These are phyloP conservation scores for Penicillium odoratum DNA, from an alignment of 495 filamentous ascomycete species.

Conservation along the genomic window DNA sequence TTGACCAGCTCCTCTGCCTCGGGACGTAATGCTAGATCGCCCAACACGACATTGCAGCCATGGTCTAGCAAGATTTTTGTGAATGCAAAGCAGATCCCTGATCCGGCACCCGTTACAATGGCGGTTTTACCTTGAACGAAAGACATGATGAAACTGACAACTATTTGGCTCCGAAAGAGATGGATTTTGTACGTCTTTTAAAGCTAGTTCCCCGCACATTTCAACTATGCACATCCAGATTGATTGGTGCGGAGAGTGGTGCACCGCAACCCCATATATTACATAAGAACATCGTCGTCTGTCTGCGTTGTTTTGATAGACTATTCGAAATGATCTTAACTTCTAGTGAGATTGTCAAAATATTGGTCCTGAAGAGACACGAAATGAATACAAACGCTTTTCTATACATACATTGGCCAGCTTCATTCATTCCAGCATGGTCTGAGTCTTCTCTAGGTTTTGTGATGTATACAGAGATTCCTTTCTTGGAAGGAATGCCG, in stretches of 20 bases:
- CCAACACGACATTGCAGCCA: background rate
- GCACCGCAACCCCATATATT: background rate
- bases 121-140: conserved; percentile 4
- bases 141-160: background rate
- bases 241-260: background rate
- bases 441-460: too few species aligned
- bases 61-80: background rate
- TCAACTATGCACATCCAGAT: background rate
- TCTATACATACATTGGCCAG: too few species aligned
- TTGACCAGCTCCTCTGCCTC: background rate
- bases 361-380: too few species aligned
- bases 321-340: too few species aligned
- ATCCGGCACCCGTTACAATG: conserved; percentile 31
- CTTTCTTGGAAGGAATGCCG: too few species aligned
- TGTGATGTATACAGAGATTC: too few species aligned
- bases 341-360: too few species aligned
- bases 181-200: background rate
- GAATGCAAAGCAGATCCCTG: background rate
- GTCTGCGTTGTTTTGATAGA: background rate
- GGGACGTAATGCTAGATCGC: background rate
- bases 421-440: too few species aligned
- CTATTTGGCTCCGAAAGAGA: too few species aligned
- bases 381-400: too few species aligned
- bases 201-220: background rate
- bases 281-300: background rate